Percentiles rank a stretch among this genome's conserved stretches.
phyloP scores from a whole-genome alignment of 2,329 filamentous ascomycete species.

The Paracoccidioides lutzii region DNA sequence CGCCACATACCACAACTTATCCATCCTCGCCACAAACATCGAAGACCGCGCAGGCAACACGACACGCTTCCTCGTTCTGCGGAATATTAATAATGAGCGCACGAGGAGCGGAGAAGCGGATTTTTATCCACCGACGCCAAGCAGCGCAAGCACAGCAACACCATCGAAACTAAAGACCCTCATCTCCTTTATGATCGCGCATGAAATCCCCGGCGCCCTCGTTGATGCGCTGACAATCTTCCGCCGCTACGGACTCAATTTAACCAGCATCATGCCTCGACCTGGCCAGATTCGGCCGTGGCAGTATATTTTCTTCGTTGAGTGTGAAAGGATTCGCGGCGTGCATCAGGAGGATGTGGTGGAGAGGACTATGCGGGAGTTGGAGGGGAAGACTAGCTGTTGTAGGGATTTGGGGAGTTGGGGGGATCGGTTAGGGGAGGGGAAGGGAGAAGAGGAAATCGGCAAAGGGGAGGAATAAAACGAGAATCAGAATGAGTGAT shows the following conservation, averaged over 20 bases:
- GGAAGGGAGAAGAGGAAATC: background rate
- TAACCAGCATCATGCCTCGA: constrained; percentile 81
- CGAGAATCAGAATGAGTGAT: too few species aligned
- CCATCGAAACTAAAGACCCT: constrained; percentile 48
- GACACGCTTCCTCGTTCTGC: constrained; percentile 35
- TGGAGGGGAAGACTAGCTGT: constrained; percentile 25
- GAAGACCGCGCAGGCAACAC: constrained; percentile 36
- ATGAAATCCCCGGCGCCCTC: constrained; percentile 65
- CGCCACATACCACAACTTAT: constrained; percentile 55
- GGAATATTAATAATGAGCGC: constrained; percentile 21
- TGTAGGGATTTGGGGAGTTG: constrained; percentile 31
- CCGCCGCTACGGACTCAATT: constrained; percentile 56
- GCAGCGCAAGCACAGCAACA: background rate
- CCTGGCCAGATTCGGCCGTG: constrained; percentile 64
- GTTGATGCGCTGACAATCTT: constrained; percentile 73
- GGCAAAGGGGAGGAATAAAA: background rate
- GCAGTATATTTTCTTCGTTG: constrained; percentile 91
- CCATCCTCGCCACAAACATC: constrained; percentile 46
- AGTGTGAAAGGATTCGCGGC: constrained; percentile 53
- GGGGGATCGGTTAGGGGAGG: constrained; percentile 20
- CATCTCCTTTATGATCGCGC: constrained; percentile 70
- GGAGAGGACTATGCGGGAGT: constrained; percentile 23
- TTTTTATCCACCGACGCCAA: background rate
- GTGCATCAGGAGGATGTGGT: constrained; percentile 21
- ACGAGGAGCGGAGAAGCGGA: constrained; percentile 6